Conservation (phyloP, 305 asterid species). For the Ajuga reptans region DNA sequence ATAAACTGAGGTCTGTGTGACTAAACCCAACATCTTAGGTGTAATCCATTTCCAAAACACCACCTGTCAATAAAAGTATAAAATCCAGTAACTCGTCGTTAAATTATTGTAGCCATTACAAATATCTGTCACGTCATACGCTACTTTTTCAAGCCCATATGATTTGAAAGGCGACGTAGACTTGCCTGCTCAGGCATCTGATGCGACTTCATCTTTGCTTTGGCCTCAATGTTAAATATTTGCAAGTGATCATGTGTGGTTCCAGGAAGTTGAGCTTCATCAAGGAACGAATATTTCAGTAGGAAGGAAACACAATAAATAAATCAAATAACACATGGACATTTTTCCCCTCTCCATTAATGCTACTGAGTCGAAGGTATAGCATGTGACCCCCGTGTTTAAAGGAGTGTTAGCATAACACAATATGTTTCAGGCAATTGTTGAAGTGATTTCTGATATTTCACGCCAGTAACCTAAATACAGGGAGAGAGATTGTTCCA, state of each 20-base stretch:
- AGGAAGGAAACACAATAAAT: conserved; percentile 14
- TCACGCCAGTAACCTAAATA: conserved; percentile 4
- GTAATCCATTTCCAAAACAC: conserved; percentile 99
- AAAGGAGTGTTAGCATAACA: not conserved
- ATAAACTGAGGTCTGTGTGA: conserved; percentile 83
- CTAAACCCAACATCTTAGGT: conserved; percentile 90
- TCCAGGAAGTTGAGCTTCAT: conserved; percentile 94
- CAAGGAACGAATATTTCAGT: conserved; percentile 31
- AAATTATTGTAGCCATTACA: conserved; percentile 4
- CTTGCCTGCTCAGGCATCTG: conserved; percentile 99
- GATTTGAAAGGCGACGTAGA: not conserved
- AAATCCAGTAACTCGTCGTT: conserved; percentile 5
- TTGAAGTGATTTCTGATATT: not conserved
- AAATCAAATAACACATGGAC: not conserved
- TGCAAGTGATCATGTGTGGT: conserved; percentile 92
- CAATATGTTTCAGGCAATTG: not conserved
- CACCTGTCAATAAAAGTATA: conserved; percentile 40
- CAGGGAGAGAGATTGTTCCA: not conserved
- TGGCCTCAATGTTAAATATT: conserved; percentile 96
- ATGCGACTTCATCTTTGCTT: conserved; percentile 83
- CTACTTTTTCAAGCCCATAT: conserved; percentile 17
- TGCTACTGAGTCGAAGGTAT: not conserved
- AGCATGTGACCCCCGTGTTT: not conserved
- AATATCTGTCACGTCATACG: conserved; percentile 5
- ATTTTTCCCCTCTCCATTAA: not conserved